Percentiles rank a stretch among this genome's conserved stretches.
Conservation (phyloP, 2,329 filamentous ascomycete genomes). For the Harringtonia lauricola region DNA sequence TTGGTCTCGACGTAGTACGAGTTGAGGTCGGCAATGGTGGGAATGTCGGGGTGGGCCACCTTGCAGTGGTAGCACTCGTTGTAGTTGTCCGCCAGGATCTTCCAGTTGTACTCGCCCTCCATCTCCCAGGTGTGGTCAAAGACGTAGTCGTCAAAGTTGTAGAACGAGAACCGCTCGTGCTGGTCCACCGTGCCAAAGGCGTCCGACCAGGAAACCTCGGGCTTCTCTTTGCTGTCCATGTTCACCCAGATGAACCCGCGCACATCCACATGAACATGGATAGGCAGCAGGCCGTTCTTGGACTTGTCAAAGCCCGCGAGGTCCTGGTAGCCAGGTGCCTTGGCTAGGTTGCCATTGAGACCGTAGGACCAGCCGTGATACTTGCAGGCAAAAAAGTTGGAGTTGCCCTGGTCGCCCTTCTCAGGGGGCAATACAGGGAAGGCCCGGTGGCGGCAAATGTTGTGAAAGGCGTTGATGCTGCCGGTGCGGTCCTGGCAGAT, state of each 20-base stretch:
- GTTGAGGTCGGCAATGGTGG: constrained; percentile 30
- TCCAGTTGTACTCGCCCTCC: constrained; percentile 27
- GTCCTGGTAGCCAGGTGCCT: constrained; percentile 28
- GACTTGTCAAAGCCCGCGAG: constrained; percentile 25
- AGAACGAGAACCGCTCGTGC: background rate
- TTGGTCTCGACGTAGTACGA: constrained; percentile 27
- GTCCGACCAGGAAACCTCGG: constrained; percentile 29
- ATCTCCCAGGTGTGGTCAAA: constrained; percentile 17
- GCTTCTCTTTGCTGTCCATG: constrained; percentile 16
- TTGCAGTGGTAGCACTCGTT: constrained; percentile 38
- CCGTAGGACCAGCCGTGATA: constrained; percentile 35
- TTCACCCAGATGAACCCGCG: no score
- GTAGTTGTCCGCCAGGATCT: constrained; percentile 33
- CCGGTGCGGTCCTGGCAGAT: constrained; percentile 35
- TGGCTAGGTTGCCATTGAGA: constrained; percentile 28
- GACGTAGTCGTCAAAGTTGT: constrained; percentile 11
- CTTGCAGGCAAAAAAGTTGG: constrained; percentile 26
- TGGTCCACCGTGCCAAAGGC: constrained; percentile 15
- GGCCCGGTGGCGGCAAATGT: constrained; percentile 31
- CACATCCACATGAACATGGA: constrained; percentile 29
- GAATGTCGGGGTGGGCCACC: constrained; percentile 34
- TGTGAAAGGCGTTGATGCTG: constrained; percentile 44
- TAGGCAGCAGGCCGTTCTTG: constrained; percentile 30
- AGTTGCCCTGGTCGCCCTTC: constrained; percentile 13
- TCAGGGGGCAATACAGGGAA: constrained; percentile 28